phyloP scores from a whole-genome alignment of 2,329 filamentous ascomycete species.

The Apiospora pterosperma region DNA sequence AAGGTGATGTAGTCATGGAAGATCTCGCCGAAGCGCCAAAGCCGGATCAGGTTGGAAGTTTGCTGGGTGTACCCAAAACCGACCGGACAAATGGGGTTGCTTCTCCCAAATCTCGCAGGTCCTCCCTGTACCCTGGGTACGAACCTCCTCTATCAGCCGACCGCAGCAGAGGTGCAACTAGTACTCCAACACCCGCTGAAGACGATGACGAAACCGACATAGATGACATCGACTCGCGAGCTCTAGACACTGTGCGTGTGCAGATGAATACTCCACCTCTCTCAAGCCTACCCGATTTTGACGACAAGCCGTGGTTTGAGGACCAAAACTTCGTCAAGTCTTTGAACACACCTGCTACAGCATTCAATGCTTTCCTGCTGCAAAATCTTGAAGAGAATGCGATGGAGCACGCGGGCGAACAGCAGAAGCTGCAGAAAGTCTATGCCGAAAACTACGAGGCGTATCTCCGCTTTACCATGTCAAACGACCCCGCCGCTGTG shows the following conservation, averaged over 20 bases:
- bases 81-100: constrained; percentile 9
- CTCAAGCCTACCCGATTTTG: constrained; percentile 49
- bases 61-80: constrained; percentile 7
- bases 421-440: constrained; percentile 34
- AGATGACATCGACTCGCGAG: constrained; percentile 49
- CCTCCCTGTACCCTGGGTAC: constrained; percentile 21
- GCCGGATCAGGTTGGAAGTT: not conserved
- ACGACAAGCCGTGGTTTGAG: constrained; percentile 43
- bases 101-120: constrained; percentile 14
- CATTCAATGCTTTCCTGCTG: constrained; percentile 43
- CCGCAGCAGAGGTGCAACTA: constrained; percentile 29
- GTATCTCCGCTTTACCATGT: constrained; percentile 55
- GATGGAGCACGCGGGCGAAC: constrained; percentile 31
- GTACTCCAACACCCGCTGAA: constrained; percentile 46
- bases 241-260: constrained; percentile 46
- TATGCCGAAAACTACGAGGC: constrained; percentile 47
- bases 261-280: constrained; percentile 53
- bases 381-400: constrained; percentile 41
- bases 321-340: constrained; percentile 42
- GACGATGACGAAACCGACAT: constrained; percentile 54
- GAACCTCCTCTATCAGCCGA: constrained; percentile 20
- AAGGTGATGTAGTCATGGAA: constrained; percentile 34
- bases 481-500: constrained; percentile 50
- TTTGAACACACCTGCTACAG: constrained; percentile 33
- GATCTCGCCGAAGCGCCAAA: constrained; percentile 21